Evolutionary conservation across 345 rosid species (phyloP).

Genomic region (Gossypium anomalum): DNA sequence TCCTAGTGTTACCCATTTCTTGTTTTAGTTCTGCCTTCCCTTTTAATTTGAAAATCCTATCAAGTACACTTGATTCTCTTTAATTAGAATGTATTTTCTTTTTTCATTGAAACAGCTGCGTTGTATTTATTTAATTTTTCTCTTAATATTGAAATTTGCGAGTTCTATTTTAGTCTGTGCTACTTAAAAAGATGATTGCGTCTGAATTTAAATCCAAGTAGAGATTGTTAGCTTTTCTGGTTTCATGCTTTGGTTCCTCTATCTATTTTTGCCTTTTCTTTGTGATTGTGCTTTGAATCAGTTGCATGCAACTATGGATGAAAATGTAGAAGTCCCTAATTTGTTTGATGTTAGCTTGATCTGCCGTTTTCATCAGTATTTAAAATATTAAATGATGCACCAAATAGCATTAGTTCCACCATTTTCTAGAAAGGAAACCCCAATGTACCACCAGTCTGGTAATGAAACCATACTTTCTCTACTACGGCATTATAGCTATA

Average conservation of each 20-base stretch:
- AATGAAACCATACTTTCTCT: neutral
- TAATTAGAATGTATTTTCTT: neutral
- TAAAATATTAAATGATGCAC: neutral
- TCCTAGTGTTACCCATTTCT: slow-evolving; percentile 9
- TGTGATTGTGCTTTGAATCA: neutral
- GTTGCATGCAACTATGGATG: neutral
- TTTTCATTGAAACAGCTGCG: neutral
- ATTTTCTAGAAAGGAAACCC: neutral
- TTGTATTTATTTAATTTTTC: neutral
- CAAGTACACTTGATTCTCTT: neutral
- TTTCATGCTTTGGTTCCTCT: slow-evolving; percentile 1
- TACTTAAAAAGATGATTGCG: neutral
- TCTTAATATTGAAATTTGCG: neutral
- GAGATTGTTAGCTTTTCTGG: neutral
- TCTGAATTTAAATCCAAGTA: neutral
- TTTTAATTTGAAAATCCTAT: slow-evolving; percentile 5
- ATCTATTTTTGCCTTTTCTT: neutral
- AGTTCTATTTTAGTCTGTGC: neutral
- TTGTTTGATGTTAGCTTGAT: neutral
- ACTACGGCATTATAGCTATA: neutral
- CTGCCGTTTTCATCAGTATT: neutral
- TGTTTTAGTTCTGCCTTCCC: neutral
- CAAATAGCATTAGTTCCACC: neutral
- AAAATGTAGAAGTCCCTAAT: neutral
- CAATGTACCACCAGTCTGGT: neutral